Conservation (phyloP, 768 basidiomycete genomes). For the Boletus tylopilopsis region DNA sequence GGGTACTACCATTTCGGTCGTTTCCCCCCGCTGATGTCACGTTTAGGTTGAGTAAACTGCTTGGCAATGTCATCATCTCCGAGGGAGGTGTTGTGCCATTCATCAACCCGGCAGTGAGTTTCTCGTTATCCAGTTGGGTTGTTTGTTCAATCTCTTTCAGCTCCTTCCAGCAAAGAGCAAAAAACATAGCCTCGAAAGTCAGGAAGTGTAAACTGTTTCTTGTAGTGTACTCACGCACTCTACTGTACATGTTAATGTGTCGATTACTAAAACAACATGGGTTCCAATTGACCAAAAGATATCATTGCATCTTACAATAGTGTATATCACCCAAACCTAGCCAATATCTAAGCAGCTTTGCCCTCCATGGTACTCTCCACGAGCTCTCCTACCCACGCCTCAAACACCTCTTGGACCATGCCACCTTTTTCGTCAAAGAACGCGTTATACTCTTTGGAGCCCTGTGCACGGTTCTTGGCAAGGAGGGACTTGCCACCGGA, state of each 20-base stretch:
- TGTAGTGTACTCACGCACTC: background rate
- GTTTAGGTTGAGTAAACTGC: conserved; percentile 61
- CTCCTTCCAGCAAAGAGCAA: conserved; percentile 31
- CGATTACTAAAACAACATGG: no score
- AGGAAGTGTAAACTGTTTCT: conserved; percentile 25
- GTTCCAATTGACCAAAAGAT: conserved; percentile 10
- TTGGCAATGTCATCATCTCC: conserved; percentile 85
- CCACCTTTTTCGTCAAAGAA: conserved; percentile 82
- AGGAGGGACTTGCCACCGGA: conserved; percentile 85
- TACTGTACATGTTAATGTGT: conserved; percentile 6
- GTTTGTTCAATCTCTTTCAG: conserved; percentile 6
- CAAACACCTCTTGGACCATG: conserved; percentile 73
- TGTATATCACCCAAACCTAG: conserved; percentile 12
- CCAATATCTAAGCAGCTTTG: conserved; percentile 40
- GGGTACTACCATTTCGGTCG: conserved; percentile 19
- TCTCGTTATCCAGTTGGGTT: no score
- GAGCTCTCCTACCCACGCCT: conserved; percentile 71
- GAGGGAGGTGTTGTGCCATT: conserved; percentile 92
- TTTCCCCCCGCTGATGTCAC: background rate
- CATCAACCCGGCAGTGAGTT: conserved; percentile 59
- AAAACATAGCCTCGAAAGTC: conserved; percentile 31
- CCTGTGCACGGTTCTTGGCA: conserved; percentile 59
- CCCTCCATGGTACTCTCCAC: conserved; percentile 75
- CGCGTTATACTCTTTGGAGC: conserved; percentile 54
- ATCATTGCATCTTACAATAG: conserved; percentile 30